phyloP scores from a whole-genome alignment of 805 yeast genomes.

The Saturnispora serradocipensis region DNA sequence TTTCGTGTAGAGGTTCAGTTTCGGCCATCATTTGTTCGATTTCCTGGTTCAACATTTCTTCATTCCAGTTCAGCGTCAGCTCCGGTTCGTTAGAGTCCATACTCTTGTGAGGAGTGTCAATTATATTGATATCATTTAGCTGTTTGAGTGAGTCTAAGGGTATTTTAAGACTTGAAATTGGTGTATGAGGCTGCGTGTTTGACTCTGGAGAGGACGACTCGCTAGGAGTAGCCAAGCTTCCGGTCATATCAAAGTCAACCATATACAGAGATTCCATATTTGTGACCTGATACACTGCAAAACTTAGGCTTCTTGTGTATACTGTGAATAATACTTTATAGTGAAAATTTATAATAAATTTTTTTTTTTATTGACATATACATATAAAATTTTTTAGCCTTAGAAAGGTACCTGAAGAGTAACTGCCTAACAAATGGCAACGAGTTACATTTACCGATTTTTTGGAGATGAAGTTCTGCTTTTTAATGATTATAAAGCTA shows the following conservation, averaged over 20 bases:
- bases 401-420: not conserved
- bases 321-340: not conserved
- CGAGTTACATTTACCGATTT: not conserved
- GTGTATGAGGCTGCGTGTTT: slow-evolving; percentile 2
- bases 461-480: not conserved
- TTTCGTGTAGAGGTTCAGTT: slow-evolving; percentile 1
- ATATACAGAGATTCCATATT: not conserved
- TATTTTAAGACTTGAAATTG: not conserved
- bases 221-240: not conserved
- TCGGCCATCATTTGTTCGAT: slow-evolving; percentile 3
- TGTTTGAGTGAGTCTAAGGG: not conserved
- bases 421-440: not conserved
- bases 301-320: not conserved
- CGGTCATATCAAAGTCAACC: not conserved
- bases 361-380: not conserved
- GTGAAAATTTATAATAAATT: not conserved
- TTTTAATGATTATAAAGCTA: not conserved
- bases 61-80: not conserved
- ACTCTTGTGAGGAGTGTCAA: not conserved
- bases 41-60: slow-evolving; percentile 1
- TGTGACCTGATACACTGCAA: not conserved
- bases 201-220: slow-evolving; percentile 4
- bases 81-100: slow-evolving; percentile 1
- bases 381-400: not conserved
- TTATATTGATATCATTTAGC: not conserved